Conservation (phyloP, 805 yeast species). For the Sugiyamaella americana region DNA sequence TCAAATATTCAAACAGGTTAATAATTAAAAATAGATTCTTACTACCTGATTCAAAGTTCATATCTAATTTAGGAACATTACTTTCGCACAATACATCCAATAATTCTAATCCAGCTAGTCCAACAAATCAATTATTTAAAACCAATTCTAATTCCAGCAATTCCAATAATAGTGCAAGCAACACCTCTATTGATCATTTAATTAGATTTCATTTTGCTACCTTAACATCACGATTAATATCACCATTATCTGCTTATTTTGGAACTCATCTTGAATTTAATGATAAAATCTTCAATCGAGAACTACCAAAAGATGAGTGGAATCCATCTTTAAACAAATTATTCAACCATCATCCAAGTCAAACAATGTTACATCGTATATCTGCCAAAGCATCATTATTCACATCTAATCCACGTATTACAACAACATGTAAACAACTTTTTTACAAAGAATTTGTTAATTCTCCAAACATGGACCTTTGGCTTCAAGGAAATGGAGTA, state of each 20-base stretch:
- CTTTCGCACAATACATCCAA: no score
- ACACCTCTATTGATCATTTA: constrained; percentile 11
- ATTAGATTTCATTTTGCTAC: constrained; percentile 21
- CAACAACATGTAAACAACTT: constrained; percentile 3
- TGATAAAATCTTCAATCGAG: constrained; percentile 9
- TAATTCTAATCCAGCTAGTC: constrained; percentile 6
- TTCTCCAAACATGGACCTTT: constrained; percentile 16
- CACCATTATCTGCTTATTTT: constrained; percentile 17
- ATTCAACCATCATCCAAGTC: not conserved
- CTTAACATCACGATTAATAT: constrained; percentile 17
- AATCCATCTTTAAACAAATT: not conserved
- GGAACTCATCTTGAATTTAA: constrained; percentile 10
- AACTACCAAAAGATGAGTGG: constrained; percentile 7
- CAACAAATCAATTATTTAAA: constrained; percentile 6
- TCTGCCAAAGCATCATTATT: not conserved
- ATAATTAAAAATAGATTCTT: not conserved
- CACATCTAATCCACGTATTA: not conserved
- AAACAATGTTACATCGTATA: not conserved
- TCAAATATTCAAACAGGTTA: constrained; percentile 9
- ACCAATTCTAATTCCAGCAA: constrained; percentile 6
- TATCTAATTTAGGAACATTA: constrained; percentile 4
- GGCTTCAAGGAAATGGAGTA: constrained; percentile 30
- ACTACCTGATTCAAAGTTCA: not conserved
- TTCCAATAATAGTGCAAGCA: no score
- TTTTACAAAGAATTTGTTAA: constrained; percentile 15